Base-by-base conservation (phyloP, 306 rosid species). In the Acmispon strigosus region DNA sequence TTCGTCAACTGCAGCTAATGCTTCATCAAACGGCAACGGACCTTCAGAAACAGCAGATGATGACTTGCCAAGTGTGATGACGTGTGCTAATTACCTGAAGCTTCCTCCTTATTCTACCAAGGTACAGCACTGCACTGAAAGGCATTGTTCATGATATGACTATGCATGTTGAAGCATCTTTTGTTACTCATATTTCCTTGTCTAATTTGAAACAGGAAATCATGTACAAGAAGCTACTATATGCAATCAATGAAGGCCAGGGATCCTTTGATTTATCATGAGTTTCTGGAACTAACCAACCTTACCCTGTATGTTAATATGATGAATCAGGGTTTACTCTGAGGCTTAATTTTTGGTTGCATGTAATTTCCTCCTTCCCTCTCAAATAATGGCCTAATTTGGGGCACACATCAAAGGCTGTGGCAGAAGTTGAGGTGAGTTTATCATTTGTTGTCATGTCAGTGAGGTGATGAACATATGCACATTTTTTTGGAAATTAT, bases 91-190 rank as follows among this genome's bases (percentile, higher is more conserved):
- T 86, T 95, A 95, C 86, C 82, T 95, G 74, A 95, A 95, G 83
- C 99, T 95, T 65, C 99, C 99, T 82, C 97, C 99, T 8, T 95
- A 95, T 80, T 95, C 99, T 9, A 91, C 96, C 80, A 95, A 95
- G 97, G 99, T 91, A 81, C 70, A 42, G 51, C 10, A 22, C 18
- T 11, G 59, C n/a, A 39, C 20, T 6, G 12, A 8, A 66, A 56
- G 53, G 6, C 45, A 4, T 37, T 53, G 48, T 43, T 60, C 41
- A 39, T 48, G 10, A 43, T 70, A 66, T 47, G n/a, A 47, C 13
- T 32, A 19, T 54, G 43, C 48, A 14, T 41, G 39, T 59, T 27
- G 6, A 52, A 59, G 53, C 67, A 51, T 20, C 60, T 45, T 57
- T 73, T 72, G 12, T 49, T 29, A 66, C 77, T 82, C 37, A 76